Evolutionary conservation across 164 flowering plant species (phyloP), one percentile per base, ranked within the genome.

Genomic region (Umbellularia californica): DNA sequence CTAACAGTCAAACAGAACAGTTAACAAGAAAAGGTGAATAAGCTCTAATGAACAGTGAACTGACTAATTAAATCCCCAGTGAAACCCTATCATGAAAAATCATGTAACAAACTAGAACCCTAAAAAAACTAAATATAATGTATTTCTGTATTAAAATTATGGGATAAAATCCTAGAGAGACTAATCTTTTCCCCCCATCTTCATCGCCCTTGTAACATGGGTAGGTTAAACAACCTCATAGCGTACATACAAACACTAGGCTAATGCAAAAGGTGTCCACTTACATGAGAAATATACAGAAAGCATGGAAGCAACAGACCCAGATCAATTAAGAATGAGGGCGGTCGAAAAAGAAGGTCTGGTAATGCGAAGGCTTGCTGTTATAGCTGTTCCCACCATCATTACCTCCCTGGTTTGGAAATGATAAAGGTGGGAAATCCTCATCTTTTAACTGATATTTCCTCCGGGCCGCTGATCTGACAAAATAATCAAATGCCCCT

Each of bases 401-500:
- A 72, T 77, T 71, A 58, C 74, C 79, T 70, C 72, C 78, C 70
- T 79, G 77, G 73, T 71, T 75, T 62, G 66, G 80, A 75, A 74
- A 80, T 23, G 72, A 77, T 35, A 82, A 78, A 70, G 86, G 87
- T 23, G 82, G 84, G 70, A 85, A 83, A 82, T 81, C 88, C 71
- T 82, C 84, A 55, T 81, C 82, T 79, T 82, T 81, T 77, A 77
- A 76, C 72, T 79, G 79, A 78, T 85, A 81, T 68, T 80, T 83
- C 83, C 70, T 79, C 82, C 74, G 74, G 72, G 77, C 84, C 75
- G 78, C 76, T 55, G 78, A 87, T 82, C 87, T 83, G 80, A 82
- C 81, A 82, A 84, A 80, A 82, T 85, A 82, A 86, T 88, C 85
- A 88, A 85, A 82, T 24, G 74, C 88, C 82, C 93, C 92, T 92